A percentile compares a stretch with the other conserved stretches of the same genome.
These are phyloP conservation scores for Atalantia buxifolia DNA, from an alignment of 345 rosid genomes.

Conservation along the genomic window DNA sequence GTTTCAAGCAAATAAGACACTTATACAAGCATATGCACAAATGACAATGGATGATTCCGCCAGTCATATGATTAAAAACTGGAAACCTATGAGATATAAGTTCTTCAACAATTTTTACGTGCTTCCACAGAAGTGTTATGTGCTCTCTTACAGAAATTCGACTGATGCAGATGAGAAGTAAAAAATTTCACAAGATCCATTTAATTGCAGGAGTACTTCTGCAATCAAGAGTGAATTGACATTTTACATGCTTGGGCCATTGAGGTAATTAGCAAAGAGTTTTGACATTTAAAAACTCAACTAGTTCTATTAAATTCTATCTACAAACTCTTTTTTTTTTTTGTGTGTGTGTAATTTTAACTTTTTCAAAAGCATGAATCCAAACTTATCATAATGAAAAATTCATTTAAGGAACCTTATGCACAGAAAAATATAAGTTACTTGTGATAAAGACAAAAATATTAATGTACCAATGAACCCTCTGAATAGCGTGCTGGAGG, in stretches of 20 bases:
- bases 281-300: not conserved
- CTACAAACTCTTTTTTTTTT: not conserved
- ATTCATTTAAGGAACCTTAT: not conserved
- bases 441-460: conserved; percentile 17
- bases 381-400: not conserved
- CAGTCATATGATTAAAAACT: not conserved
- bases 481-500: conserved; percentile 88
- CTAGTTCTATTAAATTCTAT: not conserved
- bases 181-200: not conserved
- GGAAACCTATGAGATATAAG: not conserved
- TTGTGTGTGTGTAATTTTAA: not conserved
- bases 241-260: not conserved
- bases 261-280: not conserved
- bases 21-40: not conserved
- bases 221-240: not conserved
- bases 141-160: not conserved
- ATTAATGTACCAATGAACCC: conserved; percentile 72
- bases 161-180: not conserved
- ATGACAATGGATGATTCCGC: not conserved
- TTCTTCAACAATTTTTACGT: not conserved
- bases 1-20: conserved; percentile 1
- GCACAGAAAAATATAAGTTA: conserved; percentile 8
- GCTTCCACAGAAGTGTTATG: not conserved
- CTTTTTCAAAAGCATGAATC: not conserved
- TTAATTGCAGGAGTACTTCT: not conserved